These are phyloP conservation scores for Nelumbo lutea DNA, from an alignment of 164 flowering plant species.

Conservation along the genomic window DNA sequence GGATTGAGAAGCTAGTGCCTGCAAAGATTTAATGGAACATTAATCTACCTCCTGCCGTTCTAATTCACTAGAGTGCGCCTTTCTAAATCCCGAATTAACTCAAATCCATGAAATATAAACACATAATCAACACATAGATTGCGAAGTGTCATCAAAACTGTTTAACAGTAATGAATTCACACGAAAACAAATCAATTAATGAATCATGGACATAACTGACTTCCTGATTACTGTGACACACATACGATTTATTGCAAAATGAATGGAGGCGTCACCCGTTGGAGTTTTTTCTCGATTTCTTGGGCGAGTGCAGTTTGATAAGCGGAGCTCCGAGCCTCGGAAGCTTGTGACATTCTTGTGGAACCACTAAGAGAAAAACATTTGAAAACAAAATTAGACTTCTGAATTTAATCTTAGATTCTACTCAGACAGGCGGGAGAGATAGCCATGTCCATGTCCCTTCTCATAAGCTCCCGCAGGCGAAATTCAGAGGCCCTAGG, in stretches of 20 bases:
- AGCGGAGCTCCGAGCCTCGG: constrained; percentile 47
- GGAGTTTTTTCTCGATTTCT: constrained; percentile 89
- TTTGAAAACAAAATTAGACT: neutral
- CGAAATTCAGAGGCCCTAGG: neutral
- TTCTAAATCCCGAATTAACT: neutral
- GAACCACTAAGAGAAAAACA: constrained; percentile 5
- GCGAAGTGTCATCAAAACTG: no score
- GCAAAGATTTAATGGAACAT: constrained; percentile 18
- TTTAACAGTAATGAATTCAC: neutral
- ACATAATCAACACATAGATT: no score
- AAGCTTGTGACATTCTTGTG: constrained; percentile 33
- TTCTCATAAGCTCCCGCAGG: neutral
- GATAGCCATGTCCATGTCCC: constrained; percentile 1
- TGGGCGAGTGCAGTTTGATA: constrained; percentile 71
- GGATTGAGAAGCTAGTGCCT: constrained; percentile 70
- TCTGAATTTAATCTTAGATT: constrained; percentile 1
- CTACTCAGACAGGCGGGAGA: neutral
- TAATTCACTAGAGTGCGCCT: neutral
- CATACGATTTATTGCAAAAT: no score
- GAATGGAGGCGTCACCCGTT: constrained; percentile 42
- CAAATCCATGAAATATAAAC: neutral
- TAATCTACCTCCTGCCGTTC: no score
- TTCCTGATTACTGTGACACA: neutral
- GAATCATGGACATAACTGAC: neutral
- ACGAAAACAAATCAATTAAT: neutral